Base-by-base conservation (phyloP, 2,329 filamentous ascomycete species). In the Colletotrichum tropicale region DNA sequence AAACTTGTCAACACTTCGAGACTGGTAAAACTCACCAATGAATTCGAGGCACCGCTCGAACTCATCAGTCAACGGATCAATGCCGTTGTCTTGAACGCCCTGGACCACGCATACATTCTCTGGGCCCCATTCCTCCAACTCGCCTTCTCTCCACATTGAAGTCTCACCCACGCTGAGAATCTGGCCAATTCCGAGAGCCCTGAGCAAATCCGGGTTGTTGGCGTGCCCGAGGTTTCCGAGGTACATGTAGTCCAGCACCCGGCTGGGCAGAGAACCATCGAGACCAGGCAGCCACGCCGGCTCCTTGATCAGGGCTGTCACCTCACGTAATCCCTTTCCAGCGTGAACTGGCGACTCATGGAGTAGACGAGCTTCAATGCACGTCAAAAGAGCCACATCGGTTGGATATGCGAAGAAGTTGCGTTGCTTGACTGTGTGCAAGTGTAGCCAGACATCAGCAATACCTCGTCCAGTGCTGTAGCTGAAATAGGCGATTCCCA, bases 381-480 rank as follows among this genome's bases (percentile, higher is more conserved):
- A 91, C 2, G 90, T 93, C n/a, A 98, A 86, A 13, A 98, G 89
- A 6, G 93, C 91, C 21, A 98, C 96, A 82, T 99, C 97, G 0
- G 95, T 95, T 2, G 95, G 94, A 80, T 98, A 98, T 0, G 97
- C 96, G 82, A 99, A 99, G 86, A 98, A 98, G 82, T 99, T 98
- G 75, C 97, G 94, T 71, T 91, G 89, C 83, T 94, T 95, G 15
- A 92, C 89, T 13, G 93, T 93, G 83, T 99, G 97, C 65, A 99
- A 88, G 75, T 92, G 90, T 12, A 98, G 88, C 96, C 96, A 98
- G 10, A 97, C 96, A 71, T 96, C 92, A 32, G 96, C 94, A 1
- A 96, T 91, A 0, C 96, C 91, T 13, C 92, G 88, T 8, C 95
- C 95, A 77, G 97, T 95, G 70, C 94, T 95, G 84, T 96, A 99